Percentiles rank a stretch among this genome's conserved stretches.
These are phyloP conservation scores for Geranium incanum DNA, from an alignment of 441 rosid species.

Conservation along the genomic window DNA sequence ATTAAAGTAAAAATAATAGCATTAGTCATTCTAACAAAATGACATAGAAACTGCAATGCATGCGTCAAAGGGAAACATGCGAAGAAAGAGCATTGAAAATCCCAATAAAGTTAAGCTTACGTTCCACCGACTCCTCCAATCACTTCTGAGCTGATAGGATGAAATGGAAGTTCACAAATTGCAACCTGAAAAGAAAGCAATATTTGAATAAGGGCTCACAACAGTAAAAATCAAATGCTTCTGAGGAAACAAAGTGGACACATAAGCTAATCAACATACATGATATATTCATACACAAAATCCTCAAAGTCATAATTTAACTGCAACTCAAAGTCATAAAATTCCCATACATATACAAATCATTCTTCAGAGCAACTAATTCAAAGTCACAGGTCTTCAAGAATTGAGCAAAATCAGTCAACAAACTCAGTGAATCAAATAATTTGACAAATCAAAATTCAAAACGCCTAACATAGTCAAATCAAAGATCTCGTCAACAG, in stretches of 20 bases:
- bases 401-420: background rate
- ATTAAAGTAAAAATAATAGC: background rate
- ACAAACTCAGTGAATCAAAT: background rate
- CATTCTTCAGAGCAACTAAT: background rate
- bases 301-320: background rate
- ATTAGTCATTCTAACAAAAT: background rate
- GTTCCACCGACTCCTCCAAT: slow-evolving; percentile 99
- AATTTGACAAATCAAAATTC: background rate
- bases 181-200: slow-evolving; percentile 52
- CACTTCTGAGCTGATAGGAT: slow-evolving; percentile 91
- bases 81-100: background rate
- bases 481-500: background rate
- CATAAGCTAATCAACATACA: background rate
- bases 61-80: background rate
- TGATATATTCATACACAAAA: background rate
- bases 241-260: background rate
- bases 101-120: slow-evolving; percentile 42
- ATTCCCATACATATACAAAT: background rate
- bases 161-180: slow-evolving; percentile 94
- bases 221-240: slow-evolving; percentile 1
- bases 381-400: background rate
- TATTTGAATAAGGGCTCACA: slow-evolving; percentile 13
- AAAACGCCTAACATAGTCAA: background rate
- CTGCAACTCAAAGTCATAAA: background rate
- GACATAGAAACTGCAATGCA: background rate